Conservation (phyloP, 164 flowering plant species). For the Liriodendron chinense region DNA sequence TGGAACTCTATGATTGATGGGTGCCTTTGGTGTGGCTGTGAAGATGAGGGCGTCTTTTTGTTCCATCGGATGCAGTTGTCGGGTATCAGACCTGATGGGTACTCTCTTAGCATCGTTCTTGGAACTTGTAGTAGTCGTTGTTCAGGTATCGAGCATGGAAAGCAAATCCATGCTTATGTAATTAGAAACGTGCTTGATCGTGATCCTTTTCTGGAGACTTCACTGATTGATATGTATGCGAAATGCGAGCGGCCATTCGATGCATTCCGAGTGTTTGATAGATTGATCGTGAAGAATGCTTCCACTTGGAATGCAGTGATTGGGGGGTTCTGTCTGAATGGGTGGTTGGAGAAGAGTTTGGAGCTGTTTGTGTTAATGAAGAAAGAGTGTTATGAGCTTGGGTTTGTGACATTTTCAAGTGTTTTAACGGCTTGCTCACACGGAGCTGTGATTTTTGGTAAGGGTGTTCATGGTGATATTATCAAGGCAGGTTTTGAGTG, state of each 20-base stretch:
- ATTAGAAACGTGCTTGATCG: constrained; percentile 26
- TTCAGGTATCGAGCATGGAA: constrained; percentile 27
- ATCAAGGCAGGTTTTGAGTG: constrained; percentile 44
- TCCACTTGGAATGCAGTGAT: constrained; percentile 68
- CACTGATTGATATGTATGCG: constrained; percentile 53
- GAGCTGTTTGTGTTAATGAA: constrained; percentile 38
- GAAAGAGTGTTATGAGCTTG: constrained; percentile 28
- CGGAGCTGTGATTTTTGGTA: constrained; percentile 34
- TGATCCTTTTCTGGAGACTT: constrained; percentile 51
- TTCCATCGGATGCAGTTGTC: constrained; percentile 44
- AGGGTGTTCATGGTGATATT: constrained; percentile 47
- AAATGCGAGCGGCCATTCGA: constrained; percentile 26
- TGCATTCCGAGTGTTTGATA: constrained; percentile 40
- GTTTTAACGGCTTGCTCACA: constrained; percentile 42
- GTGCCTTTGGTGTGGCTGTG: constrained; percentile 32
- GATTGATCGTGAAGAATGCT: constrained; percentile 33
- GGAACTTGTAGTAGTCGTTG: constrained; percentile 19
- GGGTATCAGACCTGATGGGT: constrained; percentile 50
- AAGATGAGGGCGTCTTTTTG: constrained; percentile 33
- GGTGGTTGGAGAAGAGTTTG: constrained; percentile 45
- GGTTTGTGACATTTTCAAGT: constrained; percentile 41
- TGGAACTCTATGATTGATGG: constrained; percentile 73
- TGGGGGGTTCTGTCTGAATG: constrained; percentile 45
- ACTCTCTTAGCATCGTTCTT: constrained; percentile 50
- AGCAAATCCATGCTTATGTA: constrained; percentile 55